These are phyloP conservation scores for Silene uniflora DNA, from an alignment of 148 eudicot genomes.

Conservation along the genomic window DNA sequence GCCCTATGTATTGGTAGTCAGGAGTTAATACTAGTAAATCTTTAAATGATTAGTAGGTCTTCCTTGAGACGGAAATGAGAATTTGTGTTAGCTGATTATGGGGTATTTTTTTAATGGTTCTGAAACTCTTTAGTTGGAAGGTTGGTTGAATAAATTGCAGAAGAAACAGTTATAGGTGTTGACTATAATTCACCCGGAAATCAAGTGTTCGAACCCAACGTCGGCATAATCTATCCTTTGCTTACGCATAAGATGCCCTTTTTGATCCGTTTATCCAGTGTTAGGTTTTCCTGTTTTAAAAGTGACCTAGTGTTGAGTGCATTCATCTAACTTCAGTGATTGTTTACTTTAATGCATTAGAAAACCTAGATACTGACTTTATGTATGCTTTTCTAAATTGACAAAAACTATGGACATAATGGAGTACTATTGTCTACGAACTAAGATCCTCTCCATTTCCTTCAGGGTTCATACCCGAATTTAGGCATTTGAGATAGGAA, in stretches of 20 bases:
- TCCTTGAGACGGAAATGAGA: too few relatives aligned
- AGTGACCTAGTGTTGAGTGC: neutral
- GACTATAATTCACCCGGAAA: constrained; percentile 16
- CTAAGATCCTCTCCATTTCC: too few relatives aligned
- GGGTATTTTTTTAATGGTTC: neutral
- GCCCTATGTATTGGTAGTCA: neutral
- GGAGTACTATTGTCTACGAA: too few relatives aligned
- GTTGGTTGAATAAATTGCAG: constrained; percentile 13
- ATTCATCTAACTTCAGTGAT: neutral
- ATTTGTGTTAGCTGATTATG: too few relatives aligned
- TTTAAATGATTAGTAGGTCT: constrained; percentile 20
- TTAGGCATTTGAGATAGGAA: too few relatives aligned
- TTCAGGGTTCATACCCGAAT: too few relatives aligned
- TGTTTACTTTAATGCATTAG: neutral
- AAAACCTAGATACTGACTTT: neutral
- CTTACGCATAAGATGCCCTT: neutral
- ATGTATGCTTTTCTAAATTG: neutral
- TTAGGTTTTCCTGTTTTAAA: neutral
- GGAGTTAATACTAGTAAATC: neutral
- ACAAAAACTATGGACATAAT: neutral
- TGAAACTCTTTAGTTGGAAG: constrained; percentile 18
- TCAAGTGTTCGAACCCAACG: neutral
- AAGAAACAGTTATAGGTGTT: constrained; percentile 22
- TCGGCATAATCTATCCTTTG: constrained; percentile 17
- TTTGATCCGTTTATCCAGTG: constrained; percentile 1